Conservation (phyloP, 805 yeast genomes). For the Yarrowia porcina region DNA sequence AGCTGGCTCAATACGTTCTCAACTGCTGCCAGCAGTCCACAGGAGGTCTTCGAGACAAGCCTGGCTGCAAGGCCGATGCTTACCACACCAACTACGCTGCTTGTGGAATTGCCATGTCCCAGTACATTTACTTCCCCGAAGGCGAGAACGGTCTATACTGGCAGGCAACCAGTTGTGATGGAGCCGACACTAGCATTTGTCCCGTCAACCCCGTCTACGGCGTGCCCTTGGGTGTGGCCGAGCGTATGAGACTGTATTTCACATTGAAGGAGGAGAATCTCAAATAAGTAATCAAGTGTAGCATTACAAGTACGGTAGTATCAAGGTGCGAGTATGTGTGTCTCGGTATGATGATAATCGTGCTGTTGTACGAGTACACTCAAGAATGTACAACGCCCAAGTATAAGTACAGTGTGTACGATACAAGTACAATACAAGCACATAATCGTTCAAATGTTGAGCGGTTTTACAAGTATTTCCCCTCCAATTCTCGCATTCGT, state of each 20-base stretch:
- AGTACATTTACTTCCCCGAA: conserved; percentile 41
- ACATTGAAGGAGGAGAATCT: neutral
- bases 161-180: conserved; percentile 18
- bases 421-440: too few species aligned
- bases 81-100: conserved; percentile 88
- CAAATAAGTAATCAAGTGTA: neutral
- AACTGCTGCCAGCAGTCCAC: conserved; percentile 67
- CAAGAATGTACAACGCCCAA: too few species aligned
- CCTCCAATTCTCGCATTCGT: too few species aligned
- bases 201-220: conserved; percentile 60
- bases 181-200: conserved; percentile 10
- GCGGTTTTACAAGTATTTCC: too few species aligned
- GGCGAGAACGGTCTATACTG: conserved; percentile 21
- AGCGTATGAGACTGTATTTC: conserved; percentile 35
- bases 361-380: too few species aligned
- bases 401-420: too few species aligned
- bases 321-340: too few species aligned
- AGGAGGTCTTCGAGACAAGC: conserved; percentile 89
- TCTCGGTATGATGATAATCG: too few species aligned
- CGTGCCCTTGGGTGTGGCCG: conserved; percentile 47
- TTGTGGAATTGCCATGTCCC: conserved; percentile 66
- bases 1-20: conserved; percentile 60
- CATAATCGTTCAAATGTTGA: too few species aligned
- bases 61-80: conserved; percentile 73
- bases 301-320: too few species aligned